Percentiles rank a stretch among this genome's conserved stretches.
phyloP scores from a whole-genome alignment of 2,329 filamentous ascomycete species.

The Pseudogymnoascus sp. region DNA sequence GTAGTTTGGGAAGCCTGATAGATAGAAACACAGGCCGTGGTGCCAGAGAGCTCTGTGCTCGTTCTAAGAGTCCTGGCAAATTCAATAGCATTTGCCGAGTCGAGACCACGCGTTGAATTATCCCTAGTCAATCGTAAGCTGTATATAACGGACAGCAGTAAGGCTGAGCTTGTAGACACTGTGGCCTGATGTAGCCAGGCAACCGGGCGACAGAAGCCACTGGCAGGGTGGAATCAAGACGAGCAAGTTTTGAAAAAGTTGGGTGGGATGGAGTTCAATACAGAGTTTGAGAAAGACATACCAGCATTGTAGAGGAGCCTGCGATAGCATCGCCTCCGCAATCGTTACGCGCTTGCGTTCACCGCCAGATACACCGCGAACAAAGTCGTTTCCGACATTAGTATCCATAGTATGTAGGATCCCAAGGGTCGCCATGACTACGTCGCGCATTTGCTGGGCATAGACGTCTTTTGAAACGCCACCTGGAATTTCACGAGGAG shows the following conservation, averaged over 20 bases:
- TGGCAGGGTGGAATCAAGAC: neutral
- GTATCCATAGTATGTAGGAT: conserved; percentile 44
- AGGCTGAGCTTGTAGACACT: neutral
- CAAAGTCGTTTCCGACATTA: conserved; percentile 46
- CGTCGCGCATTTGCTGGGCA: conserved; percentile 29
- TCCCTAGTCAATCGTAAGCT: conserved; percentile 41
- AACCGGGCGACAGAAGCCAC: neutral
- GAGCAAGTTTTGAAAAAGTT: conserved; percentile 51
- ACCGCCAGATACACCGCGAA: conserved; percentile 50
- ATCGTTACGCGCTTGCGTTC: conserved; percentile 52
- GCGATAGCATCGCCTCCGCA: conserved; percentile 33
- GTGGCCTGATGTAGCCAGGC: neutral
- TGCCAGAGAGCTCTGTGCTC: conserved; percentile 53
- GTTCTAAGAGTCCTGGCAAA: conserved; percentile 61
- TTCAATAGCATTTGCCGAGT: conserved; percentile 63
- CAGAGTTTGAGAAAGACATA: conserved; percentile 57
- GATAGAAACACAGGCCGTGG: conserved; percentile 57
- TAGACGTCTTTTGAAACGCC: conserved; percentile 52
- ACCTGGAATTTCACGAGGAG: conserved; percentile 51
- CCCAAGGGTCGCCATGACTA: conserved; percentile 55
- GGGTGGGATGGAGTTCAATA: conserved; percentile 62
- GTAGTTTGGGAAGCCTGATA: conserved; percentile 64
- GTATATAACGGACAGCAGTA: conserved; percentile 18
- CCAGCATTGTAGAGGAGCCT: conserved; percentile 33
- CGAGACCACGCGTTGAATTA: conserved; percentile 66